Percentiles rank a stretch among this genome's conserved stretches.
Conservation (phyloP, 129 eudicot genomes). For the Flaveria linearis region DNA sequence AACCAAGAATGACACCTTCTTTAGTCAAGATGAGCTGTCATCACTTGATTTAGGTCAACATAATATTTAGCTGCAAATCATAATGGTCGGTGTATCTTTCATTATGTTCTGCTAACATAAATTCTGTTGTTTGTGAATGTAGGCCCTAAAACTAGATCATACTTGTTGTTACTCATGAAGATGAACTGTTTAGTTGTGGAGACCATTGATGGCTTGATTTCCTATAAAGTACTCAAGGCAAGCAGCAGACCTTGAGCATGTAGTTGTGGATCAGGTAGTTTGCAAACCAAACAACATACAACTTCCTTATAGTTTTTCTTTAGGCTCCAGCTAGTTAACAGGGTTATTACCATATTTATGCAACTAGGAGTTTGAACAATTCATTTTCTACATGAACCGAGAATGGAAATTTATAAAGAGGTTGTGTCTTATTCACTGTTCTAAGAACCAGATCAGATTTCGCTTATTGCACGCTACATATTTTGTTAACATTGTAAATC, state of each 20-base stretch:
- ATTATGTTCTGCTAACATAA: background rate
- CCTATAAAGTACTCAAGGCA: slow-evolving; percentile 51
- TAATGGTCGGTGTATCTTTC: background rate
- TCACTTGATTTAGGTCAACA: slow-evolving; percentile 60
- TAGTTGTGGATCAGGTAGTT: slow-evolving; percentile 3
- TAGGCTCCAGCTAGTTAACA: background rate
- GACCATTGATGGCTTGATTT: slow-evolving; percentile 66
- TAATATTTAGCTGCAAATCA: background rate
- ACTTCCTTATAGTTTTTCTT: background rate
- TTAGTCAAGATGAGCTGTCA: slow-evolving; percentile 72
- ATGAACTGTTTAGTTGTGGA: slow-evolving; percentile 69
- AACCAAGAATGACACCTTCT: slow-evolving; percentile 38
- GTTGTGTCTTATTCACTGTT: slow-evolving; percentile 9
- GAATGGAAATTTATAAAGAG: background rate
- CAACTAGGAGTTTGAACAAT: background rate
- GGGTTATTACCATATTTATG: background rate
- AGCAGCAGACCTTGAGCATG: background rate
- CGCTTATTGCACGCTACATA: background rate
- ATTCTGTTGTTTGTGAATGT: slow-evolving; percentile 29
- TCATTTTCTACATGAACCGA: background rate
- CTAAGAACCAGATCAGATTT: background rate
- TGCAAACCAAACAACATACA: background rate
- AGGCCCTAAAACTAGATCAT: slow-evolving; percentile 83
- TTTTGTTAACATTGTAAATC: background rate
- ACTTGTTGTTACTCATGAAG: slow-evolving; percentile 61